Percentiles rank a stretch among this genome's conserved stretches.
phyloP scores from a whole-genome alignment of 345 rosid species.

The Mallotus nudiflorus region DNA sequence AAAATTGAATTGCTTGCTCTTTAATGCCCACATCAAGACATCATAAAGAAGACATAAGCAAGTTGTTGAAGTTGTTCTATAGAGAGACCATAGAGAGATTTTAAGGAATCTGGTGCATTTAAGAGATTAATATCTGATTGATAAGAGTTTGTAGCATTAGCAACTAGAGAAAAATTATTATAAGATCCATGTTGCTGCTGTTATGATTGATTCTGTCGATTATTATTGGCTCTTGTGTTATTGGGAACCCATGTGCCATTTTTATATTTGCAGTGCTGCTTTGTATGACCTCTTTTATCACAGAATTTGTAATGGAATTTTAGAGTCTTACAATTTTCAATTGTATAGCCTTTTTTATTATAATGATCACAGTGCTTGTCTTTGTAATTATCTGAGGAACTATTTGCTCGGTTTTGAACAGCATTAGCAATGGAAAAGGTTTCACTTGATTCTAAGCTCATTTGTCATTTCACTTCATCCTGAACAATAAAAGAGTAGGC shows the following conservation, averaged over 20 bases:
- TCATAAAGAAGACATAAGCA: background rate
- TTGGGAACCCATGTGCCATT: background rate
- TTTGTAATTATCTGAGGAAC: too few relatives aligned
- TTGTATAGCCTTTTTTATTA: background rate
- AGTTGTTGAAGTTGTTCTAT: background rate
- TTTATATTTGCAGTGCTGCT: background rate
- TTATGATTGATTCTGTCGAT: background rate
- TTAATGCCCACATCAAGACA: too few relatives aligned
- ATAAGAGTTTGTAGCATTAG: too few relatives aligned
- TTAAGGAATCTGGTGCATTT: too few relatives aligned
- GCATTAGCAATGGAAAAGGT: background rate
- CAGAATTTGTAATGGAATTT: too few relatives aligned
- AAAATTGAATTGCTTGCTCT: too few relatives aligned
- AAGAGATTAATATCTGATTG: too few relatives aligned
- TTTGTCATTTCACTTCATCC: background rate
- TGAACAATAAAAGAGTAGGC: background rate
- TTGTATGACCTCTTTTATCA: background rate
- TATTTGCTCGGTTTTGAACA: too few relatives aligned
- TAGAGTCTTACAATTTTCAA: too few relatives aligned
- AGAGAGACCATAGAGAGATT: background rate
- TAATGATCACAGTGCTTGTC: conserved; percentile 6
- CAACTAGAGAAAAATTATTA: too few relatives aligned
- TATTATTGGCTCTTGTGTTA: background rate
- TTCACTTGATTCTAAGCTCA: background rate
- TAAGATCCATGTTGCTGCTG: too few relatives aligned